Conservation (phyloP, 2,329 filamentous ascomycete genomes). For the Neofusicoccum parvum region DNA sequence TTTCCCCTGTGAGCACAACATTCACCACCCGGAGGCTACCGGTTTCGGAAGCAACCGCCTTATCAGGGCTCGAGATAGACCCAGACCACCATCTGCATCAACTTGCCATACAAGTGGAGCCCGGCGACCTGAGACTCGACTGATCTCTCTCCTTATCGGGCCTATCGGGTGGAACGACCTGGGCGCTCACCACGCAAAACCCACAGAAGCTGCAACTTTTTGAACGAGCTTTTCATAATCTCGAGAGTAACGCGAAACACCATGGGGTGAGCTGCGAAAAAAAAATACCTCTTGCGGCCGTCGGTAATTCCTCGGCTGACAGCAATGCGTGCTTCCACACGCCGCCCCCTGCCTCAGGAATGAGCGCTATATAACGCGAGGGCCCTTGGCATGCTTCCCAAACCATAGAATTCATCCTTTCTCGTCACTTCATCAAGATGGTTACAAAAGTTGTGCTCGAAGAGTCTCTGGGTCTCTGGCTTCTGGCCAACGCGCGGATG, state of each 20-base stretch:
- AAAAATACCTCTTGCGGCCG: slow-evolving; percentile 6
- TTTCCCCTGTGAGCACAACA: no score
- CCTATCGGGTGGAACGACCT: neutral
- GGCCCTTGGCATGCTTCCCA: no score
- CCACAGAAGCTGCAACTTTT: slow-evolving; percentile 10
- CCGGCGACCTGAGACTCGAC: slow-evolving; percentile 6
- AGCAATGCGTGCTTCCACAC: neutral
- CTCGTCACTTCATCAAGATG: neutral
- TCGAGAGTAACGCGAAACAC: neutral
- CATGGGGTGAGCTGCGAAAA: neutral
- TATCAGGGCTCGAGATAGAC: neutral
- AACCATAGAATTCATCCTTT: neutral
- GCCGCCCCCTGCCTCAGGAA: neutral
- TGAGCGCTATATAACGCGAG: neutral
- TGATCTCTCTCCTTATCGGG: slow-evolving; percentile 13
- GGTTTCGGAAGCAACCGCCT: slow-evolving; percentile 2
- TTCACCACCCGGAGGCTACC: no score
- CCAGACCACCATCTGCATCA: neutral
- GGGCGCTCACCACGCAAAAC: slow-evolving; percentile 3
- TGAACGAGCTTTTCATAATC: neutral
- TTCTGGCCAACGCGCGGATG: slow-evolving; percentile 4
- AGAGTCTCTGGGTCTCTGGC: slow-evolving; percentile 1
- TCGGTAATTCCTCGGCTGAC: neutral
- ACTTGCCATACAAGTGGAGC: neutral
- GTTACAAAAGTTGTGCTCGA: neutral